Conservation (phyloP, 1,139 yeast species). For the Blastobotrys petasosporus region DNA sequence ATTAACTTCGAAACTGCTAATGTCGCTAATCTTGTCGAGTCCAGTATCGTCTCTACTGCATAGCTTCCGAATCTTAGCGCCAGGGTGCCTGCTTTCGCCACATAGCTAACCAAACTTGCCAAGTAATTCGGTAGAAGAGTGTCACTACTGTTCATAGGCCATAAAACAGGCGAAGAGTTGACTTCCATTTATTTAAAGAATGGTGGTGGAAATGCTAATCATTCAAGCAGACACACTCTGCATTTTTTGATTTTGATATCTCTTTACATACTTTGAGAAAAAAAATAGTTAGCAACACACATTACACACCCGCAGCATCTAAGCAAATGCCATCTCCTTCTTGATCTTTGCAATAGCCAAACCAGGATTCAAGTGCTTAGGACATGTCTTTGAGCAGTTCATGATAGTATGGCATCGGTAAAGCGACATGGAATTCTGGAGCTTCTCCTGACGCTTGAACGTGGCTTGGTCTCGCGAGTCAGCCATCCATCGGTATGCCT, state of each 20-base stretch:
- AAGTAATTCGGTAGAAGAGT: not conserved
- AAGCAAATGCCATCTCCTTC: constrained; percentile 82
- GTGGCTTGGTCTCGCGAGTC: constrained; percentile 96
- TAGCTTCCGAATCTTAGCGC: constrained; percentile 28
- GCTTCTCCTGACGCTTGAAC: constrained; percentile 72
- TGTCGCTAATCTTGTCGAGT: constrained; percentile 27
- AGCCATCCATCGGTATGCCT: constrained; percentile 97
- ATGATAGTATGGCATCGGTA: constrained; percentile 98
- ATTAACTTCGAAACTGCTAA: constrained; percentile 28
- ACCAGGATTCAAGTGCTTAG: constrained; percentile 99
- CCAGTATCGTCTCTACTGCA: constrained; percentile 26
- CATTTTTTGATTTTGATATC: not conserved
- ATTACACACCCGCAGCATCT: constrained; percentile 18
- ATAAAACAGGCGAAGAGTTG: too few relatives aligned
- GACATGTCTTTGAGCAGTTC: constrained; percentile 98
- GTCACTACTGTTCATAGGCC: too few relatives aligned
- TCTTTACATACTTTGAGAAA: constrained; percentile 1
- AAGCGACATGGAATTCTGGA: constrained; percentile 94
- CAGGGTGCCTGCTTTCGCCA: constrained; percentile 28
- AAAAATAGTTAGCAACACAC: too few relatives aligned
- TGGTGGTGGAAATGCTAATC: not conserved
- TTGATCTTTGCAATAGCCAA: constrained; percentile 95
- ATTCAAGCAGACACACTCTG: not conserved
- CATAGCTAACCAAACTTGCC: constrained; percentile 15
- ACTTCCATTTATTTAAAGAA: too few relatives aligned